phyloP scores from a whole-genome alignment of 2,329 filamentous ascomycete species.

The Fusarium citri region DNA sequence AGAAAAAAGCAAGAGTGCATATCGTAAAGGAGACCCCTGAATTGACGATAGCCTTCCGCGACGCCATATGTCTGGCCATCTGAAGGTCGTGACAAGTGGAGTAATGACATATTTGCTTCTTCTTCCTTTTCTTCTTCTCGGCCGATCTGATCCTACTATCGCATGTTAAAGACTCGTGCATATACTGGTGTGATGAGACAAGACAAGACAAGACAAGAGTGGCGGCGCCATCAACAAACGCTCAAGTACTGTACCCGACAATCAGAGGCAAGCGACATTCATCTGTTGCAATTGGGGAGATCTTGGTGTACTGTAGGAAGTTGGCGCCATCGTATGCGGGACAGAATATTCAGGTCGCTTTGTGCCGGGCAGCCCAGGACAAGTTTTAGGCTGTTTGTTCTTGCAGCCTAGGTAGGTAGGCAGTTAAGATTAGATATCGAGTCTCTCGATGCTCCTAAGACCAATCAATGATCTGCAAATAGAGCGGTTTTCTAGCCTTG shows the following conservation, averaged over 20 bases:
- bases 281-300: conserved; percentile 2
- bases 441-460: neutral
- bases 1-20: conserved; percentile 7
- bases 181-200: neutral
- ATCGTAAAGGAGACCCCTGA: neutral
- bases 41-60: neutral
- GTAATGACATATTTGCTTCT: conserved; percentile 13
- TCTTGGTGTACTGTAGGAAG: neutral
- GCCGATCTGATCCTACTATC: neutral
- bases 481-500: neutral
- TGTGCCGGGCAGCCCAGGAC: neutral
- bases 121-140: conserved; percentile 4
- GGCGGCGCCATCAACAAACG: conserved; percentile 26
- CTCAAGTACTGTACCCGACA: conserved; percentile 10
- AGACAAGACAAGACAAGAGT: conserved; percentile 2
- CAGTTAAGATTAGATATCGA: neutral
- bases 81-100: neutral
- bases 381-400: neutral
- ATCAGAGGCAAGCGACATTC: conserved; percentile 6
- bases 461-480: neutral
- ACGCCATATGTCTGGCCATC: neutral
- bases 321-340: neutral
- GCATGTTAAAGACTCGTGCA: neutral
- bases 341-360: neutral
- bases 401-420: neutral